Evolutionary conservation across 1,139 yeast genomes (phyloP), one percentile per base, ranked within the genome.

Genomic region (Sugiyamaella sp.): DNA sequence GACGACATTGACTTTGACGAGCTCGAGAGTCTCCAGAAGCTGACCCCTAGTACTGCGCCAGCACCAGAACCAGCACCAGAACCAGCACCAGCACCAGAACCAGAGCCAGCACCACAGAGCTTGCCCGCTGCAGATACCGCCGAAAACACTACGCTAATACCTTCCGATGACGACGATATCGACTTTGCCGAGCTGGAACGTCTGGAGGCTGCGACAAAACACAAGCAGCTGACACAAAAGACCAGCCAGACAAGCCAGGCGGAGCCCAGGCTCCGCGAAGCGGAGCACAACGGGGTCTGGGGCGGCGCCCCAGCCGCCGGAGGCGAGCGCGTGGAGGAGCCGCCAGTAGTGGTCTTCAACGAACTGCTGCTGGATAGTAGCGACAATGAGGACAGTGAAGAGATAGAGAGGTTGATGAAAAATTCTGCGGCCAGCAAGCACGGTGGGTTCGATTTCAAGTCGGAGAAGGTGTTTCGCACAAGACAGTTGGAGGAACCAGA

Each of bases 121-220:
- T 24, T 10, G 29, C 29, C 29, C 10, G 9, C 29, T 24, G 29
- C 29, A 24, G 35, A 29, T 29, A 12, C 35, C 8, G n/a, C 35
- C 8, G 14, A n/a, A n/a, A n/a, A n/a, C n/a, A n/a, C n/a, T n/a
- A n/a, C n/a, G n/a, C n/a, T n/a, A n/a, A n/a, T 29, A 29, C 14
- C 8, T 20, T 14, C 19, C 45, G 35, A 38, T 16, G 22, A 41
- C 33, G 59, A 55, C 17, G 61, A 55, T 35, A 19, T 46, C 4
- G 61, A 58, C 19, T 22, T 48, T 25, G 37, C 29, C n/a, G 55
- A 49, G 27, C 12, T 53, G 17, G 49, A 38, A 14, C 42, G 42
- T 20, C 17, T 38, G 12, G 42, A 38, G 25, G 42, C 22, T 10
- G 42, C 3, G 14, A 29, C 35, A 29, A n/a, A n/a, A n/a, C n/a